Base-by-base conservation (phyloP, 805 yeast species). In the Spathaspora sp. region DNA sequence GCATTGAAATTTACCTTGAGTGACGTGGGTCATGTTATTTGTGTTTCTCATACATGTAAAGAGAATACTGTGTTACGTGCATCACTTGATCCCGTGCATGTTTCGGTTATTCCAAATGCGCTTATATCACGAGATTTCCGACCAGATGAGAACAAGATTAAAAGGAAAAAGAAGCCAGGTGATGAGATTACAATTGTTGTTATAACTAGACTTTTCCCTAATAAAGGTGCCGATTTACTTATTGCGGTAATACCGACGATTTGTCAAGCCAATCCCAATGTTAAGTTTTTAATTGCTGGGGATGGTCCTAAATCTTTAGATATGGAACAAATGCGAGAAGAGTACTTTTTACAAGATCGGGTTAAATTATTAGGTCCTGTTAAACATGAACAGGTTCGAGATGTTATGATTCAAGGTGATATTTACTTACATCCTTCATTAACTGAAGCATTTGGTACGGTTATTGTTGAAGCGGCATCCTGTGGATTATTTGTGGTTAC, bases 361-460 rank as follows among this genome's bases (percentile, higher is more conserved):
- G 97, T 94, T 1, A 83, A 85, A 42, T 75, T 94, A 14, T 76
- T 90, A 32, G 99, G 99, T 1, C 84, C 91, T 12, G 87, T 94
- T 0, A 82, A 87, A 42, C 99, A 94, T 65, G 98, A 94, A 64
- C 85, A 87, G 58, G 99, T 94, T 8, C 75, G 98, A 47, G 90
- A 92, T 58, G 88, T 93, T 11, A 89, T 94, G 96, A 83, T 91
- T 5, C 81, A 83, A 55, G 99, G 99, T 17, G 96, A 94, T 60
- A 93, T 94, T 10, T 94, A 92, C 64, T 68, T 94, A 28, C 98
- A 94, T 67, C 92, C 99, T 0, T 85, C 97, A 0, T 75, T 94
- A 42, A 94, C 98, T 0, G 99, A 94, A 65, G 99, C 98, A 0
- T 94, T 94, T 69, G 99, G 99, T 2, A 94, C 99, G 0, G 98